Percentiles rank a stretch among this genome's conserved stretches.
These are phyloP conservation scores for Phytomonas sp. DNA, from an alignment of 208 protist genomes.

Conservation along the genomic window DNA sequence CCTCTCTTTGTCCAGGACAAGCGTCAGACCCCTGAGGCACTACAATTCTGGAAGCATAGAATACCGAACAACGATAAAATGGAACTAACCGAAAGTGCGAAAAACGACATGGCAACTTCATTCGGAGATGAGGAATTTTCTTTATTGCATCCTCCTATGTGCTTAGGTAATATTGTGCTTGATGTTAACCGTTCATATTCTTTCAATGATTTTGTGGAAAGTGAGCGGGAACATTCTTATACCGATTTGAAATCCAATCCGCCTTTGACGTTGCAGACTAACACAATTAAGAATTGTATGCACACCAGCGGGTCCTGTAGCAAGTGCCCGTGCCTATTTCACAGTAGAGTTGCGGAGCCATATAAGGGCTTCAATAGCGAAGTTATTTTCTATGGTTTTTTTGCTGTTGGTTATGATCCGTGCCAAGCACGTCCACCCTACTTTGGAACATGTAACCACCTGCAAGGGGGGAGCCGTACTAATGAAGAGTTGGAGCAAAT, in stretches of 20 bases:
- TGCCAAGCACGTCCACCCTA: constrained; percentile 77
- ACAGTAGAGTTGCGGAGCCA: constrained; percentile 23
- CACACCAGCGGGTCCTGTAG: constrained; percentile 2
- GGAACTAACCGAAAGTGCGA: constrained; percentile 9
- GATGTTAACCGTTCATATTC: background rate
- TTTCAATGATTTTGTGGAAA: too few species aligned
- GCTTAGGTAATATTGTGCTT: constrained; percentile 7
- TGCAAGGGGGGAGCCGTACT: background rate
- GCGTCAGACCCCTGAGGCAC: constrained; percentile 41
- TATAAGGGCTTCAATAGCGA: constrained; percentile 51
- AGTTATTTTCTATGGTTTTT: constrained; percentile 67
- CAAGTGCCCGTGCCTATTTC: constrained; percentile 47
- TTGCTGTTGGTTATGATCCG: constrained; percentile 78
- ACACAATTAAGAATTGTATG: too few species aligned
- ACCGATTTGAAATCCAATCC: too few species aligned
- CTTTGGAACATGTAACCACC: constrained; percentile 76
- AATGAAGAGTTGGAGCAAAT: background rate
- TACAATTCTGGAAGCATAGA: constrained; percentile 50
- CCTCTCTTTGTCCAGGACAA: constrained; percentile 73
- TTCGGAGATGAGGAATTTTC: constrained; percentile 34
- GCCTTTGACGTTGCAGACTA: too few species aligned
- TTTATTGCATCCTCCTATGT: constrained; percentile 43
- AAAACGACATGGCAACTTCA: background rate
- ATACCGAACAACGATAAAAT: background rate
- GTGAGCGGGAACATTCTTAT: too few species aligned